Evolutionary conservation across 106 monocot genomes (phyloP).

Genomic region (Iris macrosiphon): DNA sequence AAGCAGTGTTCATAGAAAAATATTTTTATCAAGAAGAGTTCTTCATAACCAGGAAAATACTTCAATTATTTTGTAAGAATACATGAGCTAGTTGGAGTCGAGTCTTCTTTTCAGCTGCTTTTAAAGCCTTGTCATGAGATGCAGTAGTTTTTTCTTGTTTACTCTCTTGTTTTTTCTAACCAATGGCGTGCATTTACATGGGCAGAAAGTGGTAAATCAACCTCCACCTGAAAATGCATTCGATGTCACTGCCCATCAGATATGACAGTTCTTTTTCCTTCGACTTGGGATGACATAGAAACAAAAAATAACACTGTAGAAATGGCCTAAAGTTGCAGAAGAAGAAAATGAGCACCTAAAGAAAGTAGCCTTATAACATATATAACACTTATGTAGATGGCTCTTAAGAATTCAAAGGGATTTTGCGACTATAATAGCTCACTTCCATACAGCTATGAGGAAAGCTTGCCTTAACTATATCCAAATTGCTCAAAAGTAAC

Average conservation of each 20-base stretch:
- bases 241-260: neutral
- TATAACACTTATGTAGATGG: no score
- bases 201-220: conserved; percentile 92
- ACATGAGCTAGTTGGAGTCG: conserved; percentile 93
- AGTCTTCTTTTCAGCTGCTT: conserved; percentile 98
- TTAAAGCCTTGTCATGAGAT: conserved; percentile 97
- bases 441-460: no score
- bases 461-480: no score
- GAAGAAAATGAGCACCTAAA: neutral
- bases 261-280: neutral
- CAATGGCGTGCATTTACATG: conserved; percentile 97
- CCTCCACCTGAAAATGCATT: conserved; percentile 64
- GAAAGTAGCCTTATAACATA: neutral
- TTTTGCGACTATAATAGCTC: no score
- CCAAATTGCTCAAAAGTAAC: no score
- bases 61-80: neutral
- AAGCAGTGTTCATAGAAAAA: no score
- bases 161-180: conserved; percentile 95
- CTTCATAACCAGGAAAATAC: no score
- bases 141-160: conserved; percentile 94
- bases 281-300: neutral
- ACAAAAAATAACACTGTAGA: neutral
- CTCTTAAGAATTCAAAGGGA: no score
- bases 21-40: no score
- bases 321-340: neutral